Evolutionary conservation across 306 rosid species (phyloP).

Genomic region (Vigna nakashimae): DNA sequence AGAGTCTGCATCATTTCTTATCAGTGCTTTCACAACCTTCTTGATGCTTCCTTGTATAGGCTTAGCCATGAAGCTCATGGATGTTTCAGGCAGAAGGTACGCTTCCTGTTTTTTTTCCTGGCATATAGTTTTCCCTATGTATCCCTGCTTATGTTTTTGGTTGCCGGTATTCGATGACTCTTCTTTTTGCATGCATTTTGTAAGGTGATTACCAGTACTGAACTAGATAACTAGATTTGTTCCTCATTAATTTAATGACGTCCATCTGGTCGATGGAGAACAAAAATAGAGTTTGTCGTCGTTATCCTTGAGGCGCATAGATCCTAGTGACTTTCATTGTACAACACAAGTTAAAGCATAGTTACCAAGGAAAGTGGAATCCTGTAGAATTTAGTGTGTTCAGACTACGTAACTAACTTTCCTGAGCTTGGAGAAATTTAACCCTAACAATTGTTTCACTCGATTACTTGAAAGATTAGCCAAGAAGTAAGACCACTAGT

Average conservation of each 20-base stretch:
- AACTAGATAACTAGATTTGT: background rate
- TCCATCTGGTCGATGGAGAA: background rate
- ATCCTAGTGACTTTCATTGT: background rate
- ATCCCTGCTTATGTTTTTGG: background rate
- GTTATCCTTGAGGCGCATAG: background rate
- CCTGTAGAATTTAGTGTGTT: background rate
- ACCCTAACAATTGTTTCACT: conserved; percentile 17
- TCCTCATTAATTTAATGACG: background rate
- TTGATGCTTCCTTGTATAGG: conserved; percentile 85
- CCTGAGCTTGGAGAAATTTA: conserved; percentile 19
- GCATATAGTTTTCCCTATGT: background rate
- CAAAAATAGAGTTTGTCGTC: background rate
- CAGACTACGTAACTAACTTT: background rate
- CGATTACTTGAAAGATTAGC: conserved; percentile 7
- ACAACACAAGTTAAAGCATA: conserved; percentile 5
- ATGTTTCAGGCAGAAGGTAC: conserved; percentile 77
- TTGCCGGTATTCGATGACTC: background rate
- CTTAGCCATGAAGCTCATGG: conserved; percentile 81
- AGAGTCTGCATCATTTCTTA: conserved; percentile 72
- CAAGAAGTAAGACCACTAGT: background rate
- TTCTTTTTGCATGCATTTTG: conserved; percentile 16
- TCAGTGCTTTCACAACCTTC: conserved; percentile 80
- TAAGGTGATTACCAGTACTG: background rate
- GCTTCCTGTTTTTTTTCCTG: background rate
- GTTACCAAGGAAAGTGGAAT: conserved; percentile 7